A percentile compares a stretch with the other conserved stretches of the same genome.
These are phyloP conservation scores for Jacaranda mimosifolia DNA, from an alignment of 257 asterid genomes.

Conservation along the genomic window DNA sequence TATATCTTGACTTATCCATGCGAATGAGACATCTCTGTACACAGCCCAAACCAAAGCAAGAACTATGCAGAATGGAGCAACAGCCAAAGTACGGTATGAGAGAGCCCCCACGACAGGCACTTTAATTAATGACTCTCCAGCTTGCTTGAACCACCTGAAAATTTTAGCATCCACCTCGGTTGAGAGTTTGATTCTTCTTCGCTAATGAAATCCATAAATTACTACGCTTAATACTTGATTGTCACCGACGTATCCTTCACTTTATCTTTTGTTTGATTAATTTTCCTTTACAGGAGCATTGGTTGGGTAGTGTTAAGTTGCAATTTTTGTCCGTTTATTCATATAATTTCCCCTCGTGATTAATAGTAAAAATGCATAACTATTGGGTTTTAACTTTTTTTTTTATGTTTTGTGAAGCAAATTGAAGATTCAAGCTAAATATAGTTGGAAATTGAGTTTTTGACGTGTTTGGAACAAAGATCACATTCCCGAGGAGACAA, in stretches of 20 bases:
- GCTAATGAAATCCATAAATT: constrained; percentile 14
- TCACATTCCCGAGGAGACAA: too few species aligned
- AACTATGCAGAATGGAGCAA: constrained; percentile 84
- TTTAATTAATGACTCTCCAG: constrained; percentile 49
- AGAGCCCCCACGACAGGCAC: constrained; percentile 46
- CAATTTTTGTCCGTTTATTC: too few species aligned
- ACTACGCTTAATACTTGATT: not conserved
- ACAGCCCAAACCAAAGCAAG: constrained; percentile 90
- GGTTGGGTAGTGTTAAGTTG: too few species aligned
- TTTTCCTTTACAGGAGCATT: constrained; percentile 21
- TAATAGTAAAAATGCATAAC: too few species aligned
- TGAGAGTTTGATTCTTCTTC: not conserved
- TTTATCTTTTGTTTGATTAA: not conserved
- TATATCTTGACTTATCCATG: constrained; percentile 96
- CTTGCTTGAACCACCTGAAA: constrained; percentile 53
- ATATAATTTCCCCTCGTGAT: too few species aligned
- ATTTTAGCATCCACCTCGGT: not conserved
- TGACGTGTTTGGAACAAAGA: too few species aligned
- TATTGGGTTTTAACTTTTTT: too few species aligned
- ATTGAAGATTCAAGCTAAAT: too few species aligned
- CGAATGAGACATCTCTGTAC: constrained; percentile 65
- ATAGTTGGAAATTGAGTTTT: too few species aligned
- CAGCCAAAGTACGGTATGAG: constrained; percentile 83
- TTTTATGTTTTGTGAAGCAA: too few species aligned
- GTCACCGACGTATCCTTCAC: not conserved